Evolutionary conservation across 164 flowering plant genomes (phyloP).

Genomic region (Annona cherimola): DNA sequence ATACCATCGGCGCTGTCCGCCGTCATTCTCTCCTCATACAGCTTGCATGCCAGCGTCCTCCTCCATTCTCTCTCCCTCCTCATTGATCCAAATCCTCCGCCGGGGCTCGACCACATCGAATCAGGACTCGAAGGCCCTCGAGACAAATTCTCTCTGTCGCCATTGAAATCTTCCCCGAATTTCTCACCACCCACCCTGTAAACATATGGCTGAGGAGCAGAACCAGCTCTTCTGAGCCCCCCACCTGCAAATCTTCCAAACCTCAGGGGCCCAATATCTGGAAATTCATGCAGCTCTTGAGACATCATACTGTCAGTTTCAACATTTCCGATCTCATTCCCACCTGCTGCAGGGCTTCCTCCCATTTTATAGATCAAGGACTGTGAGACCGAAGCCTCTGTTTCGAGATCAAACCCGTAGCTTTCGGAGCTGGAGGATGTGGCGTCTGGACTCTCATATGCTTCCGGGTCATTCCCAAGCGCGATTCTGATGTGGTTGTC

Average conservation of each 20-base stretch:
- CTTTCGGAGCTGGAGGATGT: not conserved
- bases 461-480: not conserved
- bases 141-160: not conserved
- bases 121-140: constrained; percentile 5
- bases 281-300: not conserved
- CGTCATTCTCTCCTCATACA: constrained; percentile 55
- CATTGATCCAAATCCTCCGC: constrained; percentile 55
- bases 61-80: constrained; percentile 85
- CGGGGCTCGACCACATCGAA: constrained; percentile 14
- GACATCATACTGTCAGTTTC: not conserved
- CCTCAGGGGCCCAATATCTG: constrained; percentile 1
- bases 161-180: not conserved
- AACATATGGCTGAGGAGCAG: not conserved
- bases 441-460: constrained; percentile 1
- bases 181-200: not conserved
- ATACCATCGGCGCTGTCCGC: constrained; percentile 57
- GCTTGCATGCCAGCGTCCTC: constrained; percentile 86
- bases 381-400: not conserved
- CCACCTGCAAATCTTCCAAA: not conserved
- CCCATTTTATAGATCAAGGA: not conserved
- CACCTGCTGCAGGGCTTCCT: not conserved
- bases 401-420: not conserved
- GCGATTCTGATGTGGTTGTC: no score
- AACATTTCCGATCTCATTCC: not conserved
- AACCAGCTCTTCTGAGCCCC: not conserved